phyloP scores from a whole-genome alignment of 345 rosid species.

The Camelina neglecta region DNA sequence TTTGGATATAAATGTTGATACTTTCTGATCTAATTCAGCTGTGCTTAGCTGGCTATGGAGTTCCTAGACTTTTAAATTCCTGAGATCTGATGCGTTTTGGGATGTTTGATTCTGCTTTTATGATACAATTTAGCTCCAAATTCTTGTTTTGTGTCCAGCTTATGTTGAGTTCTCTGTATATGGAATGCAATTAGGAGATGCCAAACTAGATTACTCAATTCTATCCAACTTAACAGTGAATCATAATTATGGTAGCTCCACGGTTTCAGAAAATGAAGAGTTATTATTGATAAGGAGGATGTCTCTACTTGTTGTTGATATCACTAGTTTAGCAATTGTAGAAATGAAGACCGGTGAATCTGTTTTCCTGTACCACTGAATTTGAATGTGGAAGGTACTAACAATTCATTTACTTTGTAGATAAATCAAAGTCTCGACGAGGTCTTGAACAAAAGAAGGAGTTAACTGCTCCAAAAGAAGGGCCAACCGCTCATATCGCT shows the following conservation, averaged over 20 bases:
- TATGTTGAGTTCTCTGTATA: slow-evolving; percentile 15
- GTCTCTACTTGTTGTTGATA: neutral
- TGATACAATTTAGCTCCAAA: slow-evolving; percentile 15
- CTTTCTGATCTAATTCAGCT: slow-evolving; percentile 51
- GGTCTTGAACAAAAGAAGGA: slow-evolving; percentile 78
- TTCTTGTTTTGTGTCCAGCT: slow-evolving; percentile 27
- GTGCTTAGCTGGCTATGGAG: slow-evolving; percentile 18
- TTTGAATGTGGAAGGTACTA: slow-evolving; percentile 6
- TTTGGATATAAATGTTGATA: slow-evolving; percentile 35
- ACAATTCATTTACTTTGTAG: slow-evolving; percentile 43
- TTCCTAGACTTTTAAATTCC: slow-evolving; percentile 11
- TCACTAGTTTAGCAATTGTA: slow-evolving; percentile 9
- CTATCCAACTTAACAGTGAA: slow-evolving; percentile 16
- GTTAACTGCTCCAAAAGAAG: slow-evolving; percentile 68
- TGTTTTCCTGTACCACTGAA: neutral
- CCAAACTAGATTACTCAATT: neutral
- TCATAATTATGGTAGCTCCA: slow-evolving; percentile 8
- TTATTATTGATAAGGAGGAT: neutral
- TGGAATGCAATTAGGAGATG: slow-evolving; percentile 19
- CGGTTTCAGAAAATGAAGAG: neutral
- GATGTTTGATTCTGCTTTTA: slow-evolving; percentile 19
- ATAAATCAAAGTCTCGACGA: slow-evolving; percentile 75
- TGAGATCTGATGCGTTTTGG: slow-evolving; percentile 54
- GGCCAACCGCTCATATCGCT: slow-evolving; percentile 72
- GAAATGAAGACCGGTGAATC: slow-evolving; percentile 1